Base-by-base conservation (phyloP, 106 monocot genomes). In the Chionographis japonica region DNA sequence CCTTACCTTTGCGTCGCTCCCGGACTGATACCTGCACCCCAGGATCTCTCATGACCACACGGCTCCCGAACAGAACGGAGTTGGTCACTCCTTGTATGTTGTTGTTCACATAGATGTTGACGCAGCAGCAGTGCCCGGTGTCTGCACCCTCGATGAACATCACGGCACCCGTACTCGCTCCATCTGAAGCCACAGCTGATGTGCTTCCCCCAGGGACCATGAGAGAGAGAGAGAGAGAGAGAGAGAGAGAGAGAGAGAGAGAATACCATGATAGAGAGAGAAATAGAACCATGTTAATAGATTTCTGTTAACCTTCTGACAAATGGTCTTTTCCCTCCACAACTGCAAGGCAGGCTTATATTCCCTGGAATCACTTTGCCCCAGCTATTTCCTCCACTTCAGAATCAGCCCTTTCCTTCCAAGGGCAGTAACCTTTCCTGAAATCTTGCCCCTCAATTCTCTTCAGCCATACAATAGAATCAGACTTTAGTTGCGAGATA, bases 61-160 rank as follows among this genome's bases (percentile, higher is more conserved):
- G 68, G 40, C 83, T 88, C 70, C 88, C 84, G 12, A 74, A 55
- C 67, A 87, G 15, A 15, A 84, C 49, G 7, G 95, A 91, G 68
- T 86, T 91, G 20, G 77, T 69, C 43, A 83, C 83, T 0, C 91
- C 95, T 68, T 86, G 91, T 8, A 88, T 58, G 62, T 95, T 95
- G 75, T 74, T 94, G 71, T 91, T 91, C 14, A 95, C 75, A 58
- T 88, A 84, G 15, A 91, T 69, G 58, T 80, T 84, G 74, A 91
- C 65, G 55, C 79, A 63, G 77, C 76, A 67, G 56, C 77, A 56
- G 0, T 75, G 27, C 39, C 52, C n/a, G 13, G 16, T 36, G 3
- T 7, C 15, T 3, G 27, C 35, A 18, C 43, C 63, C 27, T 63
- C 11, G 56, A 81, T 36, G 10, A 27, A 72, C 77, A 80, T 80